Evolutionary conservation across 441 rosid genomes (phyloP), one percentile per base, ranked within the genome.

Genomic region (Mallotus japonicus): DNA sequence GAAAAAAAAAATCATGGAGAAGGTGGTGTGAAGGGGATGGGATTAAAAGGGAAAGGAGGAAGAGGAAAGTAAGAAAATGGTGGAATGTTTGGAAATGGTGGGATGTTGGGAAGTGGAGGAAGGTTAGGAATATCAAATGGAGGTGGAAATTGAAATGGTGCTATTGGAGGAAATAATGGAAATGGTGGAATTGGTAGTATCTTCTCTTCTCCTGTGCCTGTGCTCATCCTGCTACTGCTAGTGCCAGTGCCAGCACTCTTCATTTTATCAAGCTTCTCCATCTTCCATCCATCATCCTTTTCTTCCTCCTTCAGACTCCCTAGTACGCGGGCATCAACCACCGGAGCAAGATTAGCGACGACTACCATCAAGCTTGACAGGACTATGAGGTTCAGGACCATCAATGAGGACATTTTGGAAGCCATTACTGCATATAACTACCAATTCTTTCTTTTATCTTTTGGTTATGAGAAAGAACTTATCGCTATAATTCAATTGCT

Each of bases 101-200:
- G 78, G 19, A 70, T 47, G 34, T 65, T 22, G 28, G 72, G 72
- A 12, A 77, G 67, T 12, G 71, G 70, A 62, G 69, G 79, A 60
- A 75, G 9, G 5, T 49, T 37, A 37, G 40, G 40, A 37, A 37
- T 37, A 37, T 37, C 47, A 19, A 67, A 60, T 20, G 76, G 73
- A 61, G 73, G 76, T 4, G 73, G 73, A 2, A 61, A 37, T 40
- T 75, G 68, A 22, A 76, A 65, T 47, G 56, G 58, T 11, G n/a
- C 12, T 8, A 54, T 40, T 28, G 57, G 47, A 15, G 54, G 73
- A 60, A 67, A 34, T 47, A 22, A 56, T 15, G 55, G 73, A 22
- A 50, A 67, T 49, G 66, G 66, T 19, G 73, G 62, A 40, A 54
- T 64, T 47, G 71, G 63, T 51, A 60, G 28, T n/a, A 16, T 7